Conservation (phyloP, 2,329 filamentous ascomycete genomes). For the Pseudogymnoascus sp. region DNA sequence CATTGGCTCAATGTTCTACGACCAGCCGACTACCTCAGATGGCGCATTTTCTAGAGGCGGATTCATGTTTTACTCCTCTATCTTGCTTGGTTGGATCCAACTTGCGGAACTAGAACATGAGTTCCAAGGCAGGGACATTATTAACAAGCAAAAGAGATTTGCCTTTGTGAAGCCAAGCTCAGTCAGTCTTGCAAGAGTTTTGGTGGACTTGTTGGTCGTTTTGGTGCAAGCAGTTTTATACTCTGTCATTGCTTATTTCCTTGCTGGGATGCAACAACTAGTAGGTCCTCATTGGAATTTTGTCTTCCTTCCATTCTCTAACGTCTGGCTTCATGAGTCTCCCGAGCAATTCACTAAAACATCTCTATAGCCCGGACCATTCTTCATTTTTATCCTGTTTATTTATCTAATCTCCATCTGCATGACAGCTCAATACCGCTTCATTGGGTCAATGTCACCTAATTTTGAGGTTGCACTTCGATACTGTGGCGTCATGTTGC, state of each 20-base stretch:
- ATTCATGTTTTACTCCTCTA: constrained; percentile 50
- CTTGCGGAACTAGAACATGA: constrained; percentile 58
- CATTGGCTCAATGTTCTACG: constrained; percentile 59
- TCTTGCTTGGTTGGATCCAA: constrained; percentile 54
- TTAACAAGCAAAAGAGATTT: constrained; percentile 53
- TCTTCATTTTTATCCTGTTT: constrained; percentile 55
- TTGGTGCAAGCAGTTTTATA: background rate
- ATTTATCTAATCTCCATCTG: constrained; percentile 44
- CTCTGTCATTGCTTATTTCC: background rate
- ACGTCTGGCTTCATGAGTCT: background rate
- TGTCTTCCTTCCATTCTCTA: background rate
- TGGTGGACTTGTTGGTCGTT: background rate
- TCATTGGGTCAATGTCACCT: constrained; percentile 45
- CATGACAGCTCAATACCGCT: constrained; percentile 51
- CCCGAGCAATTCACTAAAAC: background rate
- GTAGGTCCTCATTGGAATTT: background rate
- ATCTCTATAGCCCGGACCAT: constrained; percentile 35
- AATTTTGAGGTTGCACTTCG: constrained; percentile 55
- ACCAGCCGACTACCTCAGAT: constrained; percentile 46
- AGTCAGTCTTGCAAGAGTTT: background rate
- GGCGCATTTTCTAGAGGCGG: constrained; percentile 59
- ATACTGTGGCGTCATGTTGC: constrained; percentile 42
- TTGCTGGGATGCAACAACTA: background rate
- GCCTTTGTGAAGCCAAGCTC: constrained; percentile 31
- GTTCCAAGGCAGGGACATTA: constrained; percentile 51